Evolutionary conservation across 2,329 filamentous ascomycete species (phyloP).

Genomic region (Colletotrichum sp.): DNA sequence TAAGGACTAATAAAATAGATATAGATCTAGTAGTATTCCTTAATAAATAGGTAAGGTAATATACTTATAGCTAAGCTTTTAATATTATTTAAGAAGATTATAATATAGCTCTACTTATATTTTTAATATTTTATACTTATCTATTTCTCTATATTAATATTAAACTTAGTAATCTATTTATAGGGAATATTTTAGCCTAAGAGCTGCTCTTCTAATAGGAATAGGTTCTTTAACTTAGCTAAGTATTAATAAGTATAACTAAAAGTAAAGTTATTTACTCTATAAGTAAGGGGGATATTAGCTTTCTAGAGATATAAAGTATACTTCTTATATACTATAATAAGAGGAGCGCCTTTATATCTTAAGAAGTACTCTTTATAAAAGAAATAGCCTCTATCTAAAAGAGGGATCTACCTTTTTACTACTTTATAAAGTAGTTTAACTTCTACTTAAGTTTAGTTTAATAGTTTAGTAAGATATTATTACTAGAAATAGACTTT

Average conservation of each 20-base stretch:
- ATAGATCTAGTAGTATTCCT: neutral
- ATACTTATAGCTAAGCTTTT: neutral
- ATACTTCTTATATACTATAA: no score
- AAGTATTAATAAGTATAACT: neutral
- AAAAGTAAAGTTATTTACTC: neutral
- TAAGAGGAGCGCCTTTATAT: no score
- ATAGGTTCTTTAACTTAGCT: neutral
- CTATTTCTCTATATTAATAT: neutral
- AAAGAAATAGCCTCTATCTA: no score
- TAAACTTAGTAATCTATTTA: neutral
- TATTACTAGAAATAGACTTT: no score
- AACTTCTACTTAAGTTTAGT: no score
- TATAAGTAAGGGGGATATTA: no score
- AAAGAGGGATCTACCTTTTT: no score
- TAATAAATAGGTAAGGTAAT: neutral
- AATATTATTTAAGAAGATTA: neutral
- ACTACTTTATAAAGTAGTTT: no score
- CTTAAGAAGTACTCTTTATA: no score
- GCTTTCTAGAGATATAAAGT: no score
- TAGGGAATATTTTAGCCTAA: neutral
- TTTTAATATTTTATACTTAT: neutral
- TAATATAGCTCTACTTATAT: neutral
- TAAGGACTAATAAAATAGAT: neutral
- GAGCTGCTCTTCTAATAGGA: neutral
- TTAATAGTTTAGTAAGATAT: no score